phyloP scores from a whole-genome alignment of 176 grass and related monocot species.

The Calamus simplicifolius region DNA sequence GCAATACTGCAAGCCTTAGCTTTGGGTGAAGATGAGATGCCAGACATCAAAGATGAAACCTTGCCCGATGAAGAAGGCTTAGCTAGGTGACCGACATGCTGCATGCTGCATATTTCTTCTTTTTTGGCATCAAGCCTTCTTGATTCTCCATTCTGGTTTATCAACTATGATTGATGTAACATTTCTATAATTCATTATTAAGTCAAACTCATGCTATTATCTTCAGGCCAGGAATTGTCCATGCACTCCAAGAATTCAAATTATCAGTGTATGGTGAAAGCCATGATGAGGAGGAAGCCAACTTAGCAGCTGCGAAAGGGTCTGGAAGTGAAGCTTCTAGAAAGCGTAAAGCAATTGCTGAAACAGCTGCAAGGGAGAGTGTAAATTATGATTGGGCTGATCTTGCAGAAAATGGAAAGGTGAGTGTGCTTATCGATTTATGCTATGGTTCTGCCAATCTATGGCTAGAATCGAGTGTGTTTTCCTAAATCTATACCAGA shows the following conservation, averaged over 20 bases:
- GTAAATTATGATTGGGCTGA: conserved; percentile 66
- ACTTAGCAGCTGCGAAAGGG: conserved; percentile 32
- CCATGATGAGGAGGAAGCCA: conserved; percentile 74
- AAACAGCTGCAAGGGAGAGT: conserved; percentile 42
- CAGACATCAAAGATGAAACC: conserved; percentile 90
- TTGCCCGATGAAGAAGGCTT: conserved; percentile 79
- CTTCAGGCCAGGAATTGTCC: conserved; percentile 56
- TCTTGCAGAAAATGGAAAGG: conserved; percentile 81
- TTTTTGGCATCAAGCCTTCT: conserved; percentile 6
- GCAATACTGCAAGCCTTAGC: conserved; percentile 88
- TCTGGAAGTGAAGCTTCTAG: conserved; percentile 36
- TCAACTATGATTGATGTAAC: conserved; percentile 4
- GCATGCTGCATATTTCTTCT: no score
- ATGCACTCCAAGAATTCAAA: conserved; percentile 73
- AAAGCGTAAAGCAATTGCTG: conserved; percentile 66
- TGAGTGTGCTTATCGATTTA: conserved; percentile 13
- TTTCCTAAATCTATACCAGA: background rate
- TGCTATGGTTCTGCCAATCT: background rate
- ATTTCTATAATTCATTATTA: background rate
- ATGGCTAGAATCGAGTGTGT: background rate
- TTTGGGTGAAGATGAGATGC: conserved; percentile 87
- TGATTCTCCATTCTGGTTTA: conserved; percentile 12
- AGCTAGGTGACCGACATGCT: conserved; percentile 30
- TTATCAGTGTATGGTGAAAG: conserved; percentile 75
- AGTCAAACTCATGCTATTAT: background rate